These are phyloP conservation scores for Penicillium macrosclerotiorum DNA, from an alignment of 495 filamentous ascomycete species.

Conservation along the genomic window DNA sequence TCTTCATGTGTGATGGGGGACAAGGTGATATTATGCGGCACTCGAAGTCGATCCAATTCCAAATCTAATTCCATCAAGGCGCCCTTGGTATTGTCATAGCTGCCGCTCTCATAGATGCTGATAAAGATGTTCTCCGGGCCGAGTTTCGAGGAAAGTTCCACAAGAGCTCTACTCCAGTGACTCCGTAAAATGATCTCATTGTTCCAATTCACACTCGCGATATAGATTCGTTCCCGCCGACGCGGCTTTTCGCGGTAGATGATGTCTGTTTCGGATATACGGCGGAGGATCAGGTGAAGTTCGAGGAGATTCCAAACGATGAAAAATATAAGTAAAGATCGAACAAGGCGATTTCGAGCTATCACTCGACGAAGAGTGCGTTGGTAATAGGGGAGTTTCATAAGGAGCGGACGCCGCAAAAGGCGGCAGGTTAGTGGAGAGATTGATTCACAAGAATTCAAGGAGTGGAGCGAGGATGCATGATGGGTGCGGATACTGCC, in stretches of 20 bases:
- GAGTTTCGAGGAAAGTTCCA: conserved; percentile 53
- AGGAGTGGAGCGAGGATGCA: neutral
- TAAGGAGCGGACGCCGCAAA: conserved; percentile 18
- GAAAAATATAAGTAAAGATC: conserved; percentile 20
- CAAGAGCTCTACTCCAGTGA: conserved; percentile 60
- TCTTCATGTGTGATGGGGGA: conserved; percentile 55
- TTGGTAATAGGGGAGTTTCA: conserved; percentile 12
- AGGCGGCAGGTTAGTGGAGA: neutral
- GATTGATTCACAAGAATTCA: neutral
- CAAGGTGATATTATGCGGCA: conserved; percentile 53
- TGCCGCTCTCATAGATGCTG: conserved; percentile 68
- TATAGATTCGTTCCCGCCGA: conserved; percentile 52
- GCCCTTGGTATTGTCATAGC: conserved; percentile 67
- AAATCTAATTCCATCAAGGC: conserved; percentile 59
- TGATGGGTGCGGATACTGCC: conserved; percentile 1
- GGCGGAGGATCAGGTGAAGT: conserved; percentile 21
- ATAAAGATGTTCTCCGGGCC: conserved; percentile 69
- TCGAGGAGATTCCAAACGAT: conserved; percentile 24
- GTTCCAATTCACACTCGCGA: conserved; percentile 70
- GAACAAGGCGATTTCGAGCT: conserved; percentile 18
- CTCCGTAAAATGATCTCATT: conserved; percentile 59
- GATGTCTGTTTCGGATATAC: conserved; percentile 15
- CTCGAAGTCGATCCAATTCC: conserved; percentile 50
- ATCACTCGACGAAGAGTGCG: conserved; percentile 15
- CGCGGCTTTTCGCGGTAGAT: conserved; percentile 17